Evolutionary conservation across 495 filamentous ascomycete genomes (phyloP), one percentile per base, ranked within the genome.

Genomic region (Clohesyomyces aquaticus): DNA sequence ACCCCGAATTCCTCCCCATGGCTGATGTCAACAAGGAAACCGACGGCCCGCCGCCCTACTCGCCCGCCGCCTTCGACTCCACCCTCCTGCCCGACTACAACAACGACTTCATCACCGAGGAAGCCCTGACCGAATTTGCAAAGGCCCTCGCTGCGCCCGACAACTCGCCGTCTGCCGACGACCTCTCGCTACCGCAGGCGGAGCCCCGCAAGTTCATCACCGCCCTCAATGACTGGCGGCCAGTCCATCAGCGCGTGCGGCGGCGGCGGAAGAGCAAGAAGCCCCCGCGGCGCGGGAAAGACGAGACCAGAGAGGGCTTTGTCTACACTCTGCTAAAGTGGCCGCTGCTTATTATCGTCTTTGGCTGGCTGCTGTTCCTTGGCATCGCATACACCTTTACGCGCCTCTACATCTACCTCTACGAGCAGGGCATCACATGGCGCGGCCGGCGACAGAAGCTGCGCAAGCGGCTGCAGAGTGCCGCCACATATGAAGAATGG

Each of bases 281-380:
- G 52, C 66, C 72, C 45, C 61, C 69, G 18, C 55, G 65, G 19
- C 58, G 76, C 3, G 76, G 85, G 54, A 90, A 85, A 63, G 94
- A 98, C 73, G 94, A 98, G 76, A 97, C 93, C 1, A 80, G 94
- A 50, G 94, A 98, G 76, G 94, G 94, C 0, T 91, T 93, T 67
- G 81, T 95, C 14, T 98, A 98, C 73, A 82, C 81, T 1, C 71
- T 98, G 25, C 77, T 96, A 47, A 96, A 96, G 74, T 97, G 92
- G 91, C 95, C 94, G 4, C 82, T 98, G 61, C 77, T 98, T 27
- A 67, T 90, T 18, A 77, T 87, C 27, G 92, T 96, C 0, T 80
- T 87, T 46, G 82, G 86, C 12, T 98, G 92, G 91, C 84, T 98
- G 53, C 49, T 83, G 0, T 82, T 89, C 9, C 79, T 87, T 26